Evolutionary conservation across 768 basidiomycete species (phyloP), one percentile per base, ranked within the genome.

Genomic region (Agrocybe pediades): DNA sequence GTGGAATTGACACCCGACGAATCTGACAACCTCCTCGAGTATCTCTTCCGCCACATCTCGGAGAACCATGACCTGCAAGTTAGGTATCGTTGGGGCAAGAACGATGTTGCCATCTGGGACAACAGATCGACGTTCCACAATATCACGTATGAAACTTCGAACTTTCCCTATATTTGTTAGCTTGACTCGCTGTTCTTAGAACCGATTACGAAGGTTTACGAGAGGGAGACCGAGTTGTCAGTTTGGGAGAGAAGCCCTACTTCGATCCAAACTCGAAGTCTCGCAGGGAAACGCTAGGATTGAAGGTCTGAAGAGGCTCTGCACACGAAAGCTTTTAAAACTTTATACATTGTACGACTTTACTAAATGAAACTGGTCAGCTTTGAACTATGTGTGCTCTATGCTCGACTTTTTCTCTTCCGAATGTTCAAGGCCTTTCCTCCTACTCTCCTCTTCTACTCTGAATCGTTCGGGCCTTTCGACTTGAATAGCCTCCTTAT

Each of bases 71-170:
- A 85, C 64, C 65, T 53, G n/a, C 30, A 59, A 44, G 70, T 82
- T 49, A 71, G 79, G 21, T 81, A 72, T 72, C 74, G 74, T 17
- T 86, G 84, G 82, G 64, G 68, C 27, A 60, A 62, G 36, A 76
- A 83, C 58, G 79, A 79, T 50, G 62, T 85, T 21, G 84, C 84
- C 0, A 81, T 86, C 59, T 86, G 83, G 84, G 83, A 84, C 51
- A 86, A 86, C 62, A 66, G 82, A 40, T 69, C 73, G 16, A 79
- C 78, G 0, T 75, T 72, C 65, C 81, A 82, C 57, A 80, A 71
- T 9, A 72, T 73, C 20, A 77, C 75, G 75, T 75, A 60, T 50
- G 72, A 55, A 36, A 0, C 15, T 33, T 16, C 16, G 19, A 9
- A 55, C 9, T 20, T 41, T 20, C 15, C 16, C 19, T 9, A 6